A percentile compares a stretch with the other conserved stretches of the same genome.
Evolutionary conservation across 768 basidiomycete genomes (phyloP).

Genomic region (Hydnomerulius pinastri): DNA sequence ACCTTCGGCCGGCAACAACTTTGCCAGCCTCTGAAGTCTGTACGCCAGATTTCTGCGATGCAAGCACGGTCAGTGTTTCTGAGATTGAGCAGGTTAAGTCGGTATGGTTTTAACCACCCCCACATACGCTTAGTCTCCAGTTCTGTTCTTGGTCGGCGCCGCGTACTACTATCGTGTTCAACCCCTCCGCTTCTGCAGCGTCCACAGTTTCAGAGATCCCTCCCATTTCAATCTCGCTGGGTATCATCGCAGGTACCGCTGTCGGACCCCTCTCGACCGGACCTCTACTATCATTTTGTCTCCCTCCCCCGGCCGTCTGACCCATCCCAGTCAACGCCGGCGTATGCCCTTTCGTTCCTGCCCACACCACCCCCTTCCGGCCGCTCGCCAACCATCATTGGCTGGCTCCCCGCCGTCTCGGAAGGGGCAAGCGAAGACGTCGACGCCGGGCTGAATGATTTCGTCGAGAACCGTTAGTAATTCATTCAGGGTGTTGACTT

Average conservation of each 20-base stretch:
- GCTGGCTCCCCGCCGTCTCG: constrained; percentile 64
- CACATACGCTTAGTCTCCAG: background rate
- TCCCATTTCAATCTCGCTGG: constrained; percentile 5
- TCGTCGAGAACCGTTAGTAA: constrained; percentile 67
- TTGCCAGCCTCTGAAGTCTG: constrained; percentile 15
- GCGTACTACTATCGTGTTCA: background rate
- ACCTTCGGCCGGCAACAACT: background rate
- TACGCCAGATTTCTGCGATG: background rate
- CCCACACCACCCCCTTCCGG: constrained; percentile 42
- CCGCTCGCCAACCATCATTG: constrained; percentile 58
- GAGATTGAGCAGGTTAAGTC: constrained; percentile 1
- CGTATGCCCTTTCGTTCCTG: constrained; percentile 70
- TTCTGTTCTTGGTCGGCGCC: background rate
- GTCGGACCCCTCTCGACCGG: constrained; percentile 61
- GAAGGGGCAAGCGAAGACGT: constrained; percentile 29
- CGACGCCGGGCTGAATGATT: constrained; percentile 66
- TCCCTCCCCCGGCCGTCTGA: constrained; percentile 47
- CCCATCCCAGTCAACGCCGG: constrained; percentile 44
- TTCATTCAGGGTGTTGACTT: background rate
- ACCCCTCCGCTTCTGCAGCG: background rate
- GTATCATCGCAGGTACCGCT: constrained; percentile 24
- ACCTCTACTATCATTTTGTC: constrained; percentile 70
- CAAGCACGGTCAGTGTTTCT: constrained; percentile 9
- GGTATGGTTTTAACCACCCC: background rate
- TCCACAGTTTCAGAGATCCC: constrained; percentile 12